A percentile compares a stretch with the other conserved stretches of the same genome.
Evolutionary conservation across 1,284 basidiomycete species (phyloP).

Genomic region (Microstroma glucosiphilum): DNA sequence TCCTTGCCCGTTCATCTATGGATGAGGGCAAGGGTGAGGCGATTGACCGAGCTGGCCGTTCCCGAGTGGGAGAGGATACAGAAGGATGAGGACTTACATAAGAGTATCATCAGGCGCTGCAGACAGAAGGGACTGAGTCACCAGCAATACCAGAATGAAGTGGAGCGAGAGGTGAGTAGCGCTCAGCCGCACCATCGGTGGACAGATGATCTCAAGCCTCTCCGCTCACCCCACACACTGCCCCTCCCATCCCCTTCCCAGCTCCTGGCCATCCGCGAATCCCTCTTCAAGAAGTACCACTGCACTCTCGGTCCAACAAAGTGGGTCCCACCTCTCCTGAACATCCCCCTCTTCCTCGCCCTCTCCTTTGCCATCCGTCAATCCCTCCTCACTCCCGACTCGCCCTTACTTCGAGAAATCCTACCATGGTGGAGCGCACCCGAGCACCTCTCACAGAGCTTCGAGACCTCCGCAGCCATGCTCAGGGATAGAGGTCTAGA

Average conservation of each 20-base stretch:
- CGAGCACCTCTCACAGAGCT: background rate
- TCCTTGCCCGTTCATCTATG: background rate
- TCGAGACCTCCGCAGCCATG: conserved; percentile 1
- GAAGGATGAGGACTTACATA: background rate
- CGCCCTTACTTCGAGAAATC: background rate
- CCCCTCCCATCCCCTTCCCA: too few species aligned
- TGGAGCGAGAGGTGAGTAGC: background rate
- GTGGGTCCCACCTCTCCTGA: background rate
- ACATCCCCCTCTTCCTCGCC: conserved; percentile 1
- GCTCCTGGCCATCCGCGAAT: too few species aligned
- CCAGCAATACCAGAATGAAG: background rate
- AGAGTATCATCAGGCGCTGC: background rate
- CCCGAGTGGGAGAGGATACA: background rate
- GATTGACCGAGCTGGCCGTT: background rate
- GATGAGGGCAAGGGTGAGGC: background rate
- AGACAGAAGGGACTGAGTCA: background rate
- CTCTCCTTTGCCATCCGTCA: conserved; percentile 2
- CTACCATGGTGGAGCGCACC: background rate
- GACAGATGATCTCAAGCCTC: too few species aligned
- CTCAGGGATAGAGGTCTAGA: background rate
- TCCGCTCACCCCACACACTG: too few species aligned
- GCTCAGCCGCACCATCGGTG: too few species aligned
- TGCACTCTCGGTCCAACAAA: too few species aligned
- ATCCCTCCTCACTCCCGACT: background rate
- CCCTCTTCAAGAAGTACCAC: too few species aligned